Evolutionary conservation across 1,284 basidiomycete species (phyloP).

Genomic region (Ganoderma sinense): DNA sequence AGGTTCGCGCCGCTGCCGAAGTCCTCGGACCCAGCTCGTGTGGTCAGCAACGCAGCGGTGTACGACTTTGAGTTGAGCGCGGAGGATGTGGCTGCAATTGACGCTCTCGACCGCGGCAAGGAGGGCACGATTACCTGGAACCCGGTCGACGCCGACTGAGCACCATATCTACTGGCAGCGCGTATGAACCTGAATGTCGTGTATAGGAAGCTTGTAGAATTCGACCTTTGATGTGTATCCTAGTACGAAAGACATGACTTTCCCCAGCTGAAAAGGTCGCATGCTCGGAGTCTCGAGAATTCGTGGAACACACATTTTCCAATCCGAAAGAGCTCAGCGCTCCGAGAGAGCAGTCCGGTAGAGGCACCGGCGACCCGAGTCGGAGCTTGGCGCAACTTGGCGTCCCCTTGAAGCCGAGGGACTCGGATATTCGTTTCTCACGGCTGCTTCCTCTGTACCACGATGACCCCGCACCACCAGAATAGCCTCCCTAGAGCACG

Average conservation of each 20-base stretch:
- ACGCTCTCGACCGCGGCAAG: constrained; percentile 54
- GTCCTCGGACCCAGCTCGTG: constrained; percentile 53
- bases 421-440: neutral
- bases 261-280: no score
- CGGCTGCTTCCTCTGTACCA: neutral
- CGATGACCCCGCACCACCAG: neutral
- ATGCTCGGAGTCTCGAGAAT: no score
- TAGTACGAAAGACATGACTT: no score
- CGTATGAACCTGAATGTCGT: constrained; percentile 37
- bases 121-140: constrained; percentile 57
- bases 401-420: neutral
- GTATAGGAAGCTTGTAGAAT: constrained; percentile 24
- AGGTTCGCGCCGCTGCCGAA: constrained; percentile 63
- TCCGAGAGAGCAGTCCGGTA: neutral
- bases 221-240: neutral
- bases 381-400: neutral
- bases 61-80: constrained; percentile 58
- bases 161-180: constrained; percentile 28
- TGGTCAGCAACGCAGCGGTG: constrained; percentile 58
- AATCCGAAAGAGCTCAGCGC: neutral
- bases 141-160: constrained; percentile 44
- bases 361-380: neutral
- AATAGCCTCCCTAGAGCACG: neutral
- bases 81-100: constrained; percentile 56
- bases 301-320: neutral